Evolutionary conservation across 1,284 basidiomycete genomes (phyloP).

Genomic region (Megacollybia platyphylla): DNA sequence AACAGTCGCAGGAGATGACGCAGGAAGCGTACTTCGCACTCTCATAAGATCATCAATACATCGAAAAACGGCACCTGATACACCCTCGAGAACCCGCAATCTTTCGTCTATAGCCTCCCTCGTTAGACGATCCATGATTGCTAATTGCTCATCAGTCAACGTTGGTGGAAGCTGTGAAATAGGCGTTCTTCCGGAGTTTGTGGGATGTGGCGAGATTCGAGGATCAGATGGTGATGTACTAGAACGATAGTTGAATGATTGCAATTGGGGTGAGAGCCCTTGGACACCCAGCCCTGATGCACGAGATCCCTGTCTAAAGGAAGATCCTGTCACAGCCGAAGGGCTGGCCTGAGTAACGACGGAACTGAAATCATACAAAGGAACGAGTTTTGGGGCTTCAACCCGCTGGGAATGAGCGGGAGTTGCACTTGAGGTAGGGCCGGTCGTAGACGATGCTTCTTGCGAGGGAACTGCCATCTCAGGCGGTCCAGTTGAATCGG

Average conservation of each 20-base stretch:
- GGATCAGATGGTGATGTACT: background rate
- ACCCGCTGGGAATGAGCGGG: conserved; percentile 5
- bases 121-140: conserved; percentile 47
- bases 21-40: conserved; percentile 58
- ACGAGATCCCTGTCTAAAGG: background rate
- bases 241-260: background rate
- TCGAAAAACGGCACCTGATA: conserved; percentile 54
- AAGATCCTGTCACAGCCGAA: background rate
- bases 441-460: conserved; percentile 5
- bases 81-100: conserved; percentile 60
- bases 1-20: conserved; percentile 8
- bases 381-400: conserved; percentile 36
- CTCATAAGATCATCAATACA: conserved; percentile 70
- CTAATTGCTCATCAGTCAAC: conserved; percentile 48
- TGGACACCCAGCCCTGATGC: background rate
- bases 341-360: background rate
- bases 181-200: conserved; percentile 5
- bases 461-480: background rate
- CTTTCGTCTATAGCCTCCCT: conserved; percentile 77
- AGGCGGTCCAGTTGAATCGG: background rate
- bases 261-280: background rate
- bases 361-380: conserved; percentile 28
- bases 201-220: background rate
- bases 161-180: conserved; percentile 27
- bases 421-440: conserved; percentile 5